A percentile compares a stretch with the other conserved stretches of the same genome.
Conservation (phyloP, 306 rosid species). For the Glycine soja region DNA sequence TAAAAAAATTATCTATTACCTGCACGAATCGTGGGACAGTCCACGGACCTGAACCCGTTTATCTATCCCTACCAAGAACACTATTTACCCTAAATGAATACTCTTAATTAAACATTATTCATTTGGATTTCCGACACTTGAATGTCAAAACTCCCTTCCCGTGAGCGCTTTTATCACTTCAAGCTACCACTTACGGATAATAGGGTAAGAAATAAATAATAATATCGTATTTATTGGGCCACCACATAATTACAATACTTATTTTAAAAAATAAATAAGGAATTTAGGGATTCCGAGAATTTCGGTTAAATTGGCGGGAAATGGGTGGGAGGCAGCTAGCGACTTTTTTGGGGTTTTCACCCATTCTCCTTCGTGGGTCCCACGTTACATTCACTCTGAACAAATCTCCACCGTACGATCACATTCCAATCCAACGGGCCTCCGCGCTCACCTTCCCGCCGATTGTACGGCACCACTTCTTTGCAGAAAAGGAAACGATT, state of each 20-base stretch:
- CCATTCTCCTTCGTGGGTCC: constrained; percentile 39
- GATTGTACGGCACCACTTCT: constrained; percentile 39
- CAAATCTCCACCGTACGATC: constrained; percentile 48
- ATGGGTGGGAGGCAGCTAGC: constrained; percentile 50
- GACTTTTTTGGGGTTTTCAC: constrained; percentile 44
- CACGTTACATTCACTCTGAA: constrained; percentile 38
- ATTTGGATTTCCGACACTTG: neutral
- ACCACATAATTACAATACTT: constrained; percentile 27
- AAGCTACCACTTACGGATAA: constrained; percentile 26
- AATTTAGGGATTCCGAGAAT: constrained; percentile 54
- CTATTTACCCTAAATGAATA: no score
- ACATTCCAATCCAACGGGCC: constrained; percentile 56
- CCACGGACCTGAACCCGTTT: no score
- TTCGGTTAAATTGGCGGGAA: constrained; percentile 77
- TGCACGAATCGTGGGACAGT: no score
- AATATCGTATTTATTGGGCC: constrained; percentile 35
- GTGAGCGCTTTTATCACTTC: constrained; percentile 38
- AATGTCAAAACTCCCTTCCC: constrained; percentile 1
- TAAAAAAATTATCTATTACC: no score
- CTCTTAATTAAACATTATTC: neutral
- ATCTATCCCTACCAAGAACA: no score
- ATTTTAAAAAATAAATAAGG: neutral
- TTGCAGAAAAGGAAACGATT: constrained; percentile 39
- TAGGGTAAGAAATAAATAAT: neutral
- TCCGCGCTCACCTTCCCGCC: constrained; percentile 59